These are phyloP conservation scores for Saccharum officinarum DNA, from an alignment of 176 grass and related monocot genomes.

Conservation along the genomic window DNA sequence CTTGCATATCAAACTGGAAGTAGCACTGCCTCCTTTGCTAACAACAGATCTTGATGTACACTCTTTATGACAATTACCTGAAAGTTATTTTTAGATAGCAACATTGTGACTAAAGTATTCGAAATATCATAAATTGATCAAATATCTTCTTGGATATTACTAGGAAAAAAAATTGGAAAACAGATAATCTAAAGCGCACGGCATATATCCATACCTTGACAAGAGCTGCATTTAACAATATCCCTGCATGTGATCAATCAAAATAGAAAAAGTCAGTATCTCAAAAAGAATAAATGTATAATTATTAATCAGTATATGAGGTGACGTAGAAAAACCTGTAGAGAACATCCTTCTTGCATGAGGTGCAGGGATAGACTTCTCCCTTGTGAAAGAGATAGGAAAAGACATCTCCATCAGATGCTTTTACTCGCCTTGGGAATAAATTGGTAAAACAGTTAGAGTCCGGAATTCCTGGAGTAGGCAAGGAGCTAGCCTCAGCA, in stretches of 20 bases:
- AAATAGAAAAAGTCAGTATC: constrained; percentile 38
- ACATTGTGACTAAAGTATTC: constrained; percentile 18
- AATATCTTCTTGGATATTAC: background rate
- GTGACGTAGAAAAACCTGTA: constrained; percentile 61
- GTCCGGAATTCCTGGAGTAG: constrained; percentile 26
- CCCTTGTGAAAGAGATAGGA: constrained; percentile 75
- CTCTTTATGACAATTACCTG: constrained; percentile 83
- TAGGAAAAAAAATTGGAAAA: background rate
- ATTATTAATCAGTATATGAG: constrained; percentile 9
- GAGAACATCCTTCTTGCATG: constrained; percentile 73
- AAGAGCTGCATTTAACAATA: constrained; percentile 67
- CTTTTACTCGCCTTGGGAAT: constrained; percentile 46
- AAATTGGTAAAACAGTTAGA: constrained; percentile 42
- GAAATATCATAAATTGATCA: constrained; percentile 24
- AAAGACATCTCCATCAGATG: constrained; percentile 54
- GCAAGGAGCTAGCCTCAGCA: constrained; percentile 37
- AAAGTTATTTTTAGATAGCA: constrained; percentile 43
- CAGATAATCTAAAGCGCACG: constrained; percentile 14
- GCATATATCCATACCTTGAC: constrained; percentile 70
- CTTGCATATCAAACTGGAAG: constrained; percentile 59
- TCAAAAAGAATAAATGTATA: constrained; percentile 15
- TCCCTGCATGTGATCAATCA: constrained; percentile 61
- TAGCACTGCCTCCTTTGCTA: constrained; percentile 37
- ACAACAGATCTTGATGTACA: constrained; percentile 55
- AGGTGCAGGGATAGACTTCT: constrained; percentile 65